Evolutionary conservation across 1,284 basidiomycete species (phyloP).

Genomic region (Puccinia triticina): DNA sequence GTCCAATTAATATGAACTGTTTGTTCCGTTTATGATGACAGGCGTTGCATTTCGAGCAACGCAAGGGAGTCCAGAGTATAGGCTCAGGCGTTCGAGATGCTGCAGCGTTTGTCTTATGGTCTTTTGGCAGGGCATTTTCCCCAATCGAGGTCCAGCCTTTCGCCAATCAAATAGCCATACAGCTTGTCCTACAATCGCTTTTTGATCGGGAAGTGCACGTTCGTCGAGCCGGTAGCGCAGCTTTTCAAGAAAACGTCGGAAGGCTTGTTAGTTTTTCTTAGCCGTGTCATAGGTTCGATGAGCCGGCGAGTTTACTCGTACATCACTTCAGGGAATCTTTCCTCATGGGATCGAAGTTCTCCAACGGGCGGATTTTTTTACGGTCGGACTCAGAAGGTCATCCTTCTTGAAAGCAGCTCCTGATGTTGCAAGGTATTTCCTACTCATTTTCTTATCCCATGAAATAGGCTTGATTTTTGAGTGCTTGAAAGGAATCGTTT

Average conservation of each 20-base stretch:
- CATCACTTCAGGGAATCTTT: slow-evolving; percentile 70
- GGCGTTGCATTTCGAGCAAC: slow-evolving; percentile 89
- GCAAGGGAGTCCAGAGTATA: slow-evolving; percentile 86
- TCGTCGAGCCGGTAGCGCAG: slow-evolving; percentile 93
- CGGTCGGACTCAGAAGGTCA: slow-evolving; percentile 80
- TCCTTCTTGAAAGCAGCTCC: slow-evolving; percentile 82
- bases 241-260: slow-evolving; percentile 96
- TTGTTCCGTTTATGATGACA: slow-evolving; percentile 59
- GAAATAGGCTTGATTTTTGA: slow-evolving; percentile 31
- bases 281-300: slow-evolving; percentile 33
- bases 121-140: slow-evolving; percentile 78
- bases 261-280: slow-evolving; percentile 70
- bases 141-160: slow-evolving; percentile 68
- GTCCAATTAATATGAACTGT: no score
- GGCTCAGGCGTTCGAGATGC: slow-evolving; percentile 94
- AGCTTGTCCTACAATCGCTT: slow-evolving; percentile 75
- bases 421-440: slow-evolving; percentile 71
- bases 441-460: slow-evolving; percentile 21
- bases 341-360: slow-evolving; percentile 92
- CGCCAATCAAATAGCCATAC: slow-evolving; percentile 70
- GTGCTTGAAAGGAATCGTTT: slow-evolving; percentile 4
- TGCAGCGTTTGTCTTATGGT: slow-evolving; percentile 92
- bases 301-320: background rate
- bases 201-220: slow-evolving; percentile 94
- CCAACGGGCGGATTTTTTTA: slow-evolving; percentile 89